Evolutionary conservation across 2,329 filamentous ascomycete species (phyloP), one percentile per base, ranked within the genome.

Genomic region (Shiraia bambusicola): DNA sequence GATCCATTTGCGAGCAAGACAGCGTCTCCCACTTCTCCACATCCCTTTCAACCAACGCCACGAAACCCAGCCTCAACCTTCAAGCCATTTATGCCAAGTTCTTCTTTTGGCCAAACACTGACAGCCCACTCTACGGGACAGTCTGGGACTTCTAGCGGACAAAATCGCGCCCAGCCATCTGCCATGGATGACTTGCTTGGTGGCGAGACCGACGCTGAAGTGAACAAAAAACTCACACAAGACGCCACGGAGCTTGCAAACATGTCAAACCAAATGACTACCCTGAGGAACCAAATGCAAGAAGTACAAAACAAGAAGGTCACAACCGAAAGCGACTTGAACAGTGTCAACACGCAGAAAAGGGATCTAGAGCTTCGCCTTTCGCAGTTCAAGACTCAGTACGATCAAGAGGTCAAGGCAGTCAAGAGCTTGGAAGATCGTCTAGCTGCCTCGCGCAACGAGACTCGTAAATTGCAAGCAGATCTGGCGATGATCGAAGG

Each of bases 171-270:
- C 32, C 72, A 60, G 51, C 69, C 75, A 25, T 75, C 80, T 36
- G 75, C 76, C 8, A 77, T 84, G 36, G 90, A 96, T 58, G 93
- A 97, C 67, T 77, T 97, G 6, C 77, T 98, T n/a, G 28, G 59
- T 13, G 88, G 88, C 12, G 91, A 96, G 56, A 86, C 84, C 52
- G 92, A 97, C 52, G 86, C 87, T 1, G 90, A 95, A 60, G 83
- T 91, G 40, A 92, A 85, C 70, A 93, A 87, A 68, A 94, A 87
- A 66, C 75, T 97, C 17, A 93, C 87, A 0, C 86, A 84, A 51
- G 93, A 98, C 63, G 93, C 91, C 2, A 86, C 87, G 0, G 93
- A 98, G 67, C 78, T 98, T 43, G 93, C 91, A 37, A 97, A 98
- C 64, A 77, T 98, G 56, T 96, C 92, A 1, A 97, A 95, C 66